These are phyloP conservation scores for Yamadazyma dendronema DNA, from an alignment of 1,139 yeast species.

Conservation along the genomic window DNA sequence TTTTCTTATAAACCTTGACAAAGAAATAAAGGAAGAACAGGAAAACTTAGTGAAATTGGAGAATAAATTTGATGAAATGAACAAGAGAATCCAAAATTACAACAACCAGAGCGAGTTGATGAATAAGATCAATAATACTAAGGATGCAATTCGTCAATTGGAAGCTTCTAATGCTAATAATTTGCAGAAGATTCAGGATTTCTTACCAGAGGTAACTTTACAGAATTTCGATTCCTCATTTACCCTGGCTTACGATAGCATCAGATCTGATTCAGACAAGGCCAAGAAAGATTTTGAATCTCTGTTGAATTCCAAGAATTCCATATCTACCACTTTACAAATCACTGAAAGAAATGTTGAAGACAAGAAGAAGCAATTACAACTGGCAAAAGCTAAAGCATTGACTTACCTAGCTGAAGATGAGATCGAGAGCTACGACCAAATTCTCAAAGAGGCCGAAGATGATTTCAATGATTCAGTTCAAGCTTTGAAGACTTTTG, in stretches of 20 bases:
- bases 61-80: slow-evolving; percentile 51
- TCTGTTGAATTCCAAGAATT: slow-evolving; percentile 12
- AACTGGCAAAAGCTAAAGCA: slow-evolving; percentile 20
- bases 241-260: slow-evolving; percentile 12
- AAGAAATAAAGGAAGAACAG: slow-evolving; percentile 40
- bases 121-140: slow-evolving; percentile 48
- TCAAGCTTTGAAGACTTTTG: slow-evolving; percentile 62
- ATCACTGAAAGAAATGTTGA: slow-evolving; percentile 12
- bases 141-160: slow-evolving; percentile 10
- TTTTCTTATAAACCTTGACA: slow-evolving; percentile 28
- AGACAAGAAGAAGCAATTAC: slow-evolving; percentile 15
- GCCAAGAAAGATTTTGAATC: slow-evolving; percentile 12
- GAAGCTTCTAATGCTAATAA: slow-evolving; percentile 12
- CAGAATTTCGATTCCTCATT: slow-evolving; percentile 22
- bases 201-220: slow-evolving; percentile 22
- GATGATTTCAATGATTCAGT: slow-evolving; percentile 56
- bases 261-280: slow-evolving; percentile 11
- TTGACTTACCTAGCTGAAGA: slow-evolving; percentile 36
- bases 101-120: slow-evolving; percentile 60
- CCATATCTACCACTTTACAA: slow-evolving; percentile 15
- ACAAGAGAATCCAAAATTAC: slow-evolving; percentile 47
- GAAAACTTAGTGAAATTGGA: slow-evolving; percentile 44
- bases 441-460: slow-evolving; percentile 54
- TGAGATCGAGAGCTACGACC: slow-evolving; percentile 50
- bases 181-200: slow-evolving; percentile 7